Percentiles rank a stretch among this genome's conserved stretches.
These are phyloP conservation scores for Cetraspora pellucida DNA, from an alignment of 192 early-diverging fungal genomes.

Conservation along the genomic window DNA sequence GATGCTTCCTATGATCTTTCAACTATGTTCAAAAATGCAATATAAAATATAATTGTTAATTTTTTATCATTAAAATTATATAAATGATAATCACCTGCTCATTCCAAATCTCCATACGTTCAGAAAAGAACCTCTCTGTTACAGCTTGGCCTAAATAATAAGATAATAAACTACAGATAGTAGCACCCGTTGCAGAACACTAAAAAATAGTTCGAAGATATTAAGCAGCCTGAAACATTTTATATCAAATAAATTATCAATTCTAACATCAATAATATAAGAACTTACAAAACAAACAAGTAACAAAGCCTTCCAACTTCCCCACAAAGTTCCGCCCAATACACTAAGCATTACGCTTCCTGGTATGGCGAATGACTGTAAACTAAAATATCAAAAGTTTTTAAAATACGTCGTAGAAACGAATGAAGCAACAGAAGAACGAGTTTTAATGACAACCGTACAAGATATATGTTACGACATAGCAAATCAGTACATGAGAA, in stretches of 20 bases:
- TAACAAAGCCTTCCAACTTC: constrained; percentile 55
- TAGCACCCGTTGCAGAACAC: constrained; percentile 53
- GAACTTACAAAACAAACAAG: constrained; percentile 46
- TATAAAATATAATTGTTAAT: background rate
- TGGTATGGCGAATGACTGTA: constrained; percentile 63
- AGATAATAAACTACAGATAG: constrained; percentile 56
- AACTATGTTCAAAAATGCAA: constrained; percentile 6
- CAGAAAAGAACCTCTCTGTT: constrained; percentile 49
- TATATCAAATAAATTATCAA: background rate
- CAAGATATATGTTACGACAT: constrained; percentile 24
- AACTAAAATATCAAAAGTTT: constrained; percentile 31
- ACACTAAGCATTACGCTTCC: constrained; percentile 62
- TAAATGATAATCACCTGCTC: constrained; percentile 43
- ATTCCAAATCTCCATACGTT: constrained; percentile 50
- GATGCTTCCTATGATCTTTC: constrained; percentile 8
- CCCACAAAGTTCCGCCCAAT: constrained; percentile 57
- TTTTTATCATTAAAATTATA: background rate
- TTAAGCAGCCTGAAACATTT: background rate
- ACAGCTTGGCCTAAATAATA: constrained; percentile 50
- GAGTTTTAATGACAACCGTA: background rate
- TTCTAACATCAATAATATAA: background rate
- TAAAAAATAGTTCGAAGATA: constrained; percentile 30
- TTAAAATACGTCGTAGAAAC: background rate
- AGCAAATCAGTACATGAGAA: constrained; percentile 15
- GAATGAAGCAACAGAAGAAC: background rate